Evolutionary conservation across 2,329 filamentous ascomycete genomes (phyloP), one percentile per base, ranked within the genome.

Genomic region (Apiospora koreana): DNA sequence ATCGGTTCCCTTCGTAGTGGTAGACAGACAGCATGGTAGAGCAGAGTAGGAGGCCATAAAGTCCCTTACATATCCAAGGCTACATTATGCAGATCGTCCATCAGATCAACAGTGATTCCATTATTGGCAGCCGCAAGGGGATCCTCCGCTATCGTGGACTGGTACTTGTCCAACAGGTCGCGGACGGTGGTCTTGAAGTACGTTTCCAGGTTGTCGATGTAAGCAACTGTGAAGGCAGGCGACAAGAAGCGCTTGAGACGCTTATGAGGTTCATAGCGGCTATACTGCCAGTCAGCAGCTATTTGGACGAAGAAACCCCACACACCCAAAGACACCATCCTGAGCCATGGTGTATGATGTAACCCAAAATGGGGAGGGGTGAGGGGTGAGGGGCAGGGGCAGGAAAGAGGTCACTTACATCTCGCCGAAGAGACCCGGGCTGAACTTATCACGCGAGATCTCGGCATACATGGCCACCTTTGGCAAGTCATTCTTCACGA

Each of bases 11-110:
- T 48, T 48, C 16, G 2, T 35, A 5, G 23, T 9, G 21, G 9
- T 0, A 8, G 9, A 12, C 3, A 50, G n/a, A 7, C 23, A 28
- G 23, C n/a, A n/a, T n/a, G n/a, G 2, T 18, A 31, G 25, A 31
- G 23, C 1, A 65, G 10, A 12, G 18, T 41, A 18, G 2, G n/a
- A 21, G 42, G 43, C 2, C 2, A 18, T 8, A 28, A 50, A 18
- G 7, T 25, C 28, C 46, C 74, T 48, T 45, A 73, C 74, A 75
- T 77, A 28, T 77, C 76, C 18, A 77, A 70, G 21, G 75, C 75
- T 25, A 77, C 74, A 28, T 77, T 77, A 42, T 77, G 75, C 9
- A 77, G 72, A 64, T 77, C 76, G 7, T 77, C 76, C 74, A 77
- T 77, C 67, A 77, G 35, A 62, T 77, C 74, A 3, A 71, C 73